Evolutionary conservation across 2,329 filamentous ascomycete species (phyloP), one percentile per base, ranked within the genome.

Genomic region (Passalora sequoiae): DNA sequence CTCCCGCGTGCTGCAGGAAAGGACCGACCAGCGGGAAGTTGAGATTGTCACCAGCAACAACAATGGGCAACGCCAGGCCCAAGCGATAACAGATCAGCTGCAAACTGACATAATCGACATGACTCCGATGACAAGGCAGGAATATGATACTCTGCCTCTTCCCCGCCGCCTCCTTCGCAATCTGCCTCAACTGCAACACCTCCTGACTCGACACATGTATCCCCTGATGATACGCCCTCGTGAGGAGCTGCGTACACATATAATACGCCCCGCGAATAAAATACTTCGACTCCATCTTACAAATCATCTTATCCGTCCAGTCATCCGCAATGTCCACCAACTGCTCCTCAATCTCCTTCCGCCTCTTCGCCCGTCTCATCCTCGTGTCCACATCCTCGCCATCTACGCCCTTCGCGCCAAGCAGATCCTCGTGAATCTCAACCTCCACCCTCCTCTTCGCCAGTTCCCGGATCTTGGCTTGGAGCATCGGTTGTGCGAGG

Each of bases 91-190:
- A 98, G 43, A 98, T 94, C 29, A 98, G 72, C 61, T 98, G 92
- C 25, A 97, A 72, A 3, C 88, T 91, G 49, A 98, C 87, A 58
- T 98, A 98, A 62, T 98, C 92, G 50, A 97, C 86, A 61, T 98
- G 92, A 3, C 88, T 95, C 43, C 89, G 80, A 66, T 98, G 92
- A 53, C 89, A 95, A 0, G 92, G 92, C 45, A 98, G 67, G 64
- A 98, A 98, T 39, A 98, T 85, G 55, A 98, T 94, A 53, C 88
- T 94, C 64, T 96, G 89, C 65, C 92, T 94, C 62, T 92, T 88
- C 63, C 80, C 79, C 44, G 83, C 82, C 1, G 92, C 91, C 58
- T 85, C 73, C 58, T 89, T 81, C 10, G 92, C 92, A 10, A 96
- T 87, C 19, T 78, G 82, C 40, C 89, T 75, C 47, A 98, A 64